Evolutionary conservation across 2,329 filamentous ascomycete species (phyloP), one percentile per base, ranked within the genome.

Genomic region (Alternaria arbusti): DNA sequence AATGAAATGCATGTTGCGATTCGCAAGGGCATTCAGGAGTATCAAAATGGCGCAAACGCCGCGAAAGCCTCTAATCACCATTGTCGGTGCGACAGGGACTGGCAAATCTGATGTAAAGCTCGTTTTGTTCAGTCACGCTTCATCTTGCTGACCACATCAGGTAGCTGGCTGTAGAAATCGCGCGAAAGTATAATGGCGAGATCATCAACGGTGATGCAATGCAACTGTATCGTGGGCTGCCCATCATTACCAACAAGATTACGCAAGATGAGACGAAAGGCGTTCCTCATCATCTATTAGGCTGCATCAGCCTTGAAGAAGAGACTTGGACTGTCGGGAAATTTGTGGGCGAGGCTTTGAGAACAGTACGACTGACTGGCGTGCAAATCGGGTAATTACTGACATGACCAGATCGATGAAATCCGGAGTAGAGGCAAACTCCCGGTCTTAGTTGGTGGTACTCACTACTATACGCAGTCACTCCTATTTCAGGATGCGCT

Each of bases 141-240:
- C 20, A 25, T 50, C 10, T 30, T 65, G 65, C 79, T 84, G 70
- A 84, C 74, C 78, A 80, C 78, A 49, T 25, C 67, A 78, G 70
- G 57, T 73, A 97, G 94, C 87, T 97, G 69, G 96, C 96, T 9
- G 91, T 99, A 44, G 93, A 97, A 67, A 83, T 99, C 55, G 96
- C 96, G 1, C 86, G 86, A 45, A 88, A 86, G 22, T 94, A 94
- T 81, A 90, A 96, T 79, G 96, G 96, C 75, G 96, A 99, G 80
- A 88, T 99, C 56, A 94, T 99, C 82, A 99, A 99, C 77, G 93
- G 93, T 50, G 96, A 99, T 84, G 96, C 96, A 43, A 97, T 99
- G 94, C 96, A 99, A 79, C 89, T 99, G 82, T 99, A 99, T 79
- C 87, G 88, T 57, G 96, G 96, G 3, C 84, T 99, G 46, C 94